These are phyloP conservation scores for Pachyrhizus erosus DNA, from an alignment of 306 rosid genomes.

Conservation along the genomic window DNA sequence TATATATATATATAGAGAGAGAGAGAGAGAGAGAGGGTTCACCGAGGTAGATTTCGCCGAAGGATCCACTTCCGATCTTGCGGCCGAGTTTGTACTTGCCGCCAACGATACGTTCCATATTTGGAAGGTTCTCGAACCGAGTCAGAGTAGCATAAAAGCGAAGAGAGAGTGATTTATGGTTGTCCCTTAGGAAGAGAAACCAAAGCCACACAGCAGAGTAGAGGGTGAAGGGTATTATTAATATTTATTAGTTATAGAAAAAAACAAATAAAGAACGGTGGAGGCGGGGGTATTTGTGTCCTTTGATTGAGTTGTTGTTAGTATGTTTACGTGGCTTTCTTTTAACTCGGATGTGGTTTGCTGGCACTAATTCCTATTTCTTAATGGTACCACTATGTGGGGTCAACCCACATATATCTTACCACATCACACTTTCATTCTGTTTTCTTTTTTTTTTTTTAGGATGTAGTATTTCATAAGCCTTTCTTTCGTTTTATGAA, in stretches of 20 bases:
- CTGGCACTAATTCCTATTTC: too few relatives aligned
- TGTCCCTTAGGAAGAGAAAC: not conserved
- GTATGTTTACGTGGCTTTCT: constrained; percentile 37
- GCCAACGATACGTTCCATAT: constrained; percentile 90
- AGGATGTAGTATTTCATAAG: too few relatives aligned
- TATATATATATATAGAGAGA: too few relatives aligned
- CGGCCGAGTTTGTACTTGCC: constrained; percentile 91
- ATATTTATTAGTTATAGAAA: too few relatives aligned
- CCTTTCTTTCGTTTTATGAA: too few relatives aligned
- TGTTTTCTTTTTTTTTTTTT: too few relatives aligned
- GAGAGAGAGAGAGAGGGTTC: not conserved
- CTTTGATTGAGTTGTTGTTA: not conserved
- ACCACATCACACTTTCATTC: too few relatives aligned
- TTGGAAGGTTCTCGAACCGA: constrained; percentile 23
- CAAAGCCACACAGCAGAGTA: not conserved
- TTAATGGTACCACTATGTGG: too few relatives aligned
- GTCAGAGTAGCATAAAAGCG: not conserved
- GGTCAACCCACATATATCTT: too few relatives aligned
- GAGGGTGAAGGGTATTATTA: constrained; percentile 26
- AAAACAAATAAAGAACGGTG: not conserved
- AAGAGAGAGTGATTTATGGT: not conserved
- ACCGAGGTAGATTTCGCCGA: constrained; percentile 96
- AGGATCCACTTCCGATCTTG: constrained; percentile 98
- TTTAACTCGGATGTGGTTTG: too few relatives aligned
- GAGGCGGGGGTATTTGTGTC: constrained; percentile 38